Base-by-base conservation (phyloP, 352 stramenopile genomes). In the Thraustotheca clavata region DNA sequence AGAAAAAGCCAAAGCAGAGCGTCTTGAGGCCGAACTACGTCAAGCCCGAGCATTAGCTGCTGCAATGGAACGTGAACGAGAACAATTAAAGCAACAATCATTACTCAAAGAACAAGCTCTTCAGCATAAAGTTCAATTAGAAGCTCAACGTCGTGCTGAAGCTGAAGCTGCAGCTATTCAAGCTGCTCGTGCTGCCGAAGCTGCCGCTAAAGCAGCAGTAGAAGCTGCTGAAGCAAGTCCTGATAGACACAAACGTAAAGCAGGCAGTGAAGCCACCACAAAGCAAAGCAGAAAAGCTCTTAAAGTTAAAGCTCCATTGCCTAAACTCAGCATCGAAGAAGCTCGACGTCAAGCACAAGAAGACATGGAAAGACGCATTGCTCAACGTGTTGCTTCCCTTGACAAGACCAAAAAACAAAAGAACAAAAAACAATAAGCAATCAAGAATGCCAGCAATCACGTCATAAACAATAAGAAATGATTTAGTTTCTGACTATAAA, bases 181-280 rank as follows among this genome's bases (percentile, higher is more conserved):
- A 46, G 84, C 82, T n/a, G 80, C 82, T 2, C 65, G 80, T 8
- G 80, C 80, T 22, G 84, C 82, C 31, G 77, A 80, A 38, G 52
- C 89, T 39, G 86, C 84, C 20, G 84, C 84, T 14, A 79, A 74
- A 39, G 82, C 81, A 32, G 83, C 83, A 11, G 71, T 91, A 29
- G 81, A 87, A 70, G 83, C 81, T 1, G 75, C 79, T 32, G 71
- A 24, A 3, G 57, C 14, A 4, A 65, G 35, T 18, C 57, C 57
- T 9, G 57, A 34, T 24, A 24, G 43, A 31, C 24, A 27, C 20
- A 65, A 65, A 32, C 57, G 57, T 18, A 65, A 65, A 32, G 11
- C n/a, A 8, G 35, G 38, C 12, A 22, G 11, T 24, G 27, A 43
- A 12, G 16, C 57, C 12, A 31, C 7, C 20, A 41, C 35, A 52